Evolutionary conservation across 768 basidiomycete genomes (phyloP).

Genomic region (Chiua virens): DNA sequence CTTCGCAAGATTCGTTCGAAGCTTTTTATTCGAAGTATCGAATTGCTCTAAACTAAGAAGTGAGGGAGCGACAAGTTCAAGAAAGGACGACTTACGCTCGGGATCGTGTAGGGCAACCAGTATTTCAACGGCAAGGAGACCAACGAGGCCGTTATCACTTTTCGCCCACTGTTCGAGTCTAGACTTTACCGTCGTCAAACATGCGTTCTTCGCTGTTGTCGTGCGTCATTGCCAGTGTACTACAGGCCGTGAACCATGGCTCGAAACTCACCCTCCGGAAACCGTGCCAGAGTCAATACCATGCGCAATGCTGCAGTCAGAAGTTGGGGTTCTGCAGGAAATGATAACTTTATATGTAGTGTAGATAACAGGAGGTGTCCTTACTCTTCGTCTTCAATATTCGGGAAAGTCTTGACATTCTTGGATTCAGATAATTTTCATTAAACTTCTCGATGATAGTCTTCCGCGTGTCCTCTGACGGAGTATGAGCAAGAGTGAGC

Average conservation of each 20-base stretch:
- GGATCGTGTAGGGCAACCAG: constrained; percentile 5
- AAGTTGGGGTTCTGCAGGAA: constrained; percentile 4
- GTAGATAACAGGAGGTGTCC: background rate
- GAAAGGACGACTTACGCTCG: background rate
- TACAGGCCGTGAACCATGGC: background rate
- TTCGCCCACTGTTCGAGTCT: too few relatives aligned
- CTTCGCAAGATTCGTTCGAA: constrained; percentile 19
- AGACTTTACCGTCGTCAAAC: constrained; percentile 1
- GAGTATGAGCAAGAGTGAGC: too few relatives aligned
- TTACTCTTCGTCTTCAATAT: constrained; percentile 17
- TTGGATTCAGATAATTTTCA: background rate
- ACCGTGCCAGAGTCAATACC: constrained; percentile 19
- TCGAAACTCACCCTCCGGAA: constrained; percentile 9
- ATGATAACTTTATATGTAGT: background rate
- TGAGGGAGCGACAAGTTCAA: too few relatives aligned
- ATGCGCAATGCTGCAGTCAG: constrained; percentile 18
- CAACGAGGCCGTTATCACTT: constrained; percentile 1
- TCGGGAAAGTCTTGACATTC: constrained; percentile 6
- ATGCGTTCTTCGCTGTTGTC: background rate
- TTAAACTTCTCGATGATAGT: constrained; percentile 8
- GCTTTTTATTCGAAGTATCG: background rate
- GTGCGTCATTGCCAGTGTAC: background rate
- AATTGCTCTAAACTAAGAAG: constrained; percentile 3
- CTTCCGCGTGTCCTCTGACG: too few relatives aligned
- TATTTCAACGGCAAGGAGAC: constrained; percentile 19